Evolutionary conservation across 1,284 basidiomycete species (phyloP), one percentile per base, ranked within the genome.

Genomic region (Marasmius oreades): DNA sequence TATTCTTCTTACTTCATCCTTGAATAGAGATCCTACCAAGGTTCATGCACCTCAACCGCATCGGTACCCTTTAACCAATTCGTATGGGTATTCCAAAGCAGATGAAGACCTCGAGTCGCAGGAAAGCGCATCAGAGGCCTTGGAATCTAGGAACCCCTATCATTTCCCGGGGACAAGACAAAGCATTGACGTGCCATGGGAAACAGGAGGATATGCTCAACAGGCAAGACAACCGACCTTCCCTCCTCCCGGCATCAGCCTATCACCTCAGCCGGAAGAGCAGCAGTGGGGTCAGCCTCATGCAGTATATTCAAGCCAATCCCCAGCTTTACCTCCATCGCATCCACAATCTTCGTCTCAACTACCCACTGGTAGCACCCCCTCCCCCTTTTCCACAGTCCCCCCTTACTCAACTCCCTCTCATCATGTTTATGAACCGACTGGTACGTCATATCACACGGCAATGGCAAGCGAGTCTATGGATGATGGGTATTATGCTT

Each of bases 1-100:
- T 34, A 69, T 77, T n/a, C 76, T 73, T 16, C 71, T 82, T 36
- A 70, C 70, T 54, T 69, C 63, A 54, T 76, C 77, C 56, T 69
- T 70, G 55, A 77, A 75, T 75, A 70, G 73, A 51, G 58, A 57
- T 24, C 69, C 76, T 46, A 63, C 60, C 45, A 5, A 64, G 46
- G 62, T 73, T 26, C 56, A 70, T 24, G 70, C 72, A 26, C 77
- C 77, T 24, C 71, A 75, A 56, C 76, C 77, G 18, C 69, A 69
- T 53, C 68, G 56, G 52, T 47, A 57, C 43, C 44, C 45, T 47
- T 24, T 39, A 34, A 53, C 52, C 33, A 61, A 24, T 43, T 31
- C 16, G 31, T 47, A 20, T 43, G 46, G 31, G 16, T 62, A 47
- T 56, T 61, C 55, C 3, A 54, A 54, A n/a, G 61, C 60, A 44